phyloP scores from a whole-genome alignment of 371 early-diverging fungal species.

The Paraphysoderma sedebokerense region DNA sequence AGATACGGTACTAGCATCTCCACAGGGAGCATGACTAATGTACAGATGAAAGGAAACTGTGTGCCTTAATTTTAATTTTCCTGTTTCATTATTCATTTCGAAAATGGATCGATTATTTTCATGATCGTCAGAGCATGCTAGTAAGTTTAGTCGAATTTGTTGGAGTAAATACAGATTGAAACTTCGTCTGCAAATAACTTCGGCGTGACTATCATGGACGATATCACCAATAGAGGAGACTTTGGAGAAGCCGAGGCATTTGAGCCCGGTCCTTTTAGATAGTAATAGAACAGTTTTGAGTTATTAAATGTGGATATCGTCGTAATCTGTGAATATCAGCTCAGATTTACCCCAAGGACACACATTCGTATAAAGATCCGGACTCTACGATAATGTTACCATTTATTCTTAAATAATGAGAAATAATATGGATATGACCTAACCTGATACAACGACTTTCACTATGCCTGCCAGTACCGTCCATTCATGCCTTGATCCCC shows the following conservation, averaged over 20 bases:
- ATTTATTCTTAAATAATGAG: background rate
- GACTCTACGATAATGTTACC: conserved; percentile 7
- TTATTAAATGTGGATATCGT: background rate
- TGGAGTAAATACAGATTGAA: conserved; percentile 38
- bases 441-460: background rate
- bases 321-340: background rate
- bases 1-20: conserved; percentile 9
- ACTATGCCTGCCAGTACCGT: conserved; percentile 69
- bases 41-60: conserved; percentile 41
- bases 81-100: background rate
- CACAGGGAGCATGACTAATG: conserved; percentile 42
- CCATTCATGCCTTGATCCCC: conserved; percentile 49
- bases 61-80: too few species aligned
- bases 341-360: conserved; percentile 41
- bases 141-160: conserved; percentile 11
- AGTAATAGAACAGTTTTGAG: conserved; percentile 6
- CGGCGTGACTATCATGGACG: conserved; percentile 71
- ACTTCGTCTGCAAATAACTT: conserved; percentile 58
- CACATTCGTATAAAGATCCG: conserved; percentile 23
- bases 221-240: conserved; percentile 36
- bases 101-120: conserved; percentile 3
- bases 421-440: conserved; percentile 1
- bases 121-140: background rate
- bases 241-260: conserved; percentile 50
- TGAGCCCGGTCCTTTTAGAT: conserved; percentile 54